Evolutionary conservation across 2,329 filamentous ascomycete species (phyloP).

Genomic region (Clonostachys rosea): DNA sequence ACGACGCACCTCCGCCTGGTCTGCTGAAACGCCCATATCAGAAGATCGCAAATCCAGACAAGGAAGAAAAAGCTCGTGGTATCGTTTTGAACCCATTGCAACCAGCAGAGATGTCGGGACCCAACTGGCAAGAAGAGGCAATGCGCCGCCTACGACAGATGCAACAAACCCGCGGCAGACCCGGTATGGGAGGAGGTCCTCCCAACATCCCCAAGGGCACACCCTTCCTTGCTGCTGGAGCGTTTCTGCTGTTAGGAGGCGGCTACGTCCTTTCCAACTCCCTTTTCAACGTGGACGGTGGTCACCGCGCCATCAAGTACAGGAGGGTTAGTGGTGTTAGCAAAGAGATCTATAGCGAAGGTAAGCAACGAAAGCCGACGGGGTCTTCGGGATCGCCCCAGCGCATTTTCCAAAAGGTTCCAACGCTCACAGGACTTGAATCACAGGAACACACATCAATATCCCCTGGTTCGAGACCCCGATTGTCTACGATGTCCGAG

Average conservation of each 20-base stretch:
- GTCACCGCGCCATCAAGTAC: conserved; percentile 98
- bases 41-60: too few species aligned
- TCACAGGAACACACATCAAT: conserved; percentile 84
- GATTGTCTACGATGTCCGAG: conserved; percentile 95
- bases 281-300: conserved; percentile 87
- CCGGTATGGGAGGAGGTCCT: conserved; percentile 33
- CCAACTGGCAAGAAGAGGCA: conserved; percentile 44
- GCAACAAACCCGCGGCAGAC: conserved; percentile 34
- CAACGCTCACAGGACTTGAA: neutral
- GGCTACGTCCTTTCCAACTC: conserved; percentile 52
- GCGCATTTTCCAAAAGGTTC: too few species aligned
- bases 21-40: too few species aligned
- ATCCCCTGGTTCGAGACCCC: conserved; percentile 98
- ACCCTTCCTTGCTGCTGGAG: conserved; percentile 31
- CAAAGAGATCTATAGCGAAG: conserved; percentile 95
- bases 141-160: conserved; percentile 45
- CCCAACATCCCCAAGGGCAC: conserved; percentile 33
- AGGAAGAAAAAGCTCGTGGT: too few species aligned
- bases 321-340: conserved; percentile 86
- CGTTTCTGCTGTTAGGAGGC: conserved; percentile 41
- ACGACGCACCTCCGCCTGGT: conserved; percentile 1
- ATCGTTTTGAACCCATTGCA: too few species aligned
- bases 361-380: conserved; percentile 35
- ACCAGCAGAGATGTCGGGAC: conserved; percentile 1
- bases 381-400: too few species aligned